Base-by-base conservation (phyloP, 805 yeast genomes). In the Yamadazyma olivae region DNA sequence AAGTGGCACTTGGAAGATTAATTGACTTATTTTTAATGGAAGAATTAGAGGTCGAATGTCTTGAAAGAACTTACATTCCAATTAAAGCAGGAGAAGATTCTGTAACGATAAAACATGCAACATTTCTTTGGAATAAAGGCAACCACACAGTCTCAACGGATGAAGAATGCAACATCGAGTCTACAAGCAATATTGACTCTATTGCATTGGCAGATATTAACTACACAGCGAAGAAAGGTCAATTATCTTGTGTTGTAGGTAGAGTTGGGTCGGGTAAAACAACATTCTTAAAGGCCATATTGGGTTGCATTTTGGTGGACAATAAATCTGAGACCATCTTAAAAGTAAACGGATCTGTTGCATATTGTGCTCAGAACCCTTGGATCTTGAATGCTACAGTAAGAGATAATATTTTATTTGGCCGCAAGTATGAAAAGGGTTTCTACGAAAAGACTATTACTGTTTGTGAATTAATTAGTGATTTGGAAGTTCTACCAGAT, bases 301-400 rank as follows among this genome's bases (percentile, higher is more conserved):
- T 64, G 34, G 69, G 71, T 10, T 34, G 53, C 3, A 53, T 59
- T 37, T 31, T 46, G 17, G 43, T 45, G 14, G 46, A 38, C 6
- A 41, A 41, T n/a, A 26, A 17, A n/a, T 38, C 39, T 6, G 40
- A 36, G 13, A 22, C 41, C 4, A 27, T 13, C 2, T 49, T 59
- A 30, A 45, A 45, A 21, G 42, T 61, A 17, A 51, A 54, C 33
- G 71, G 71, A 7, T 38, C 55, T 7, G 41, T 61, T 13, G 68
- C 70, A 2, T 66, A 61, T 43, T 63, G 69, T 43, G 54, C 70
- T 8, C 71, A 66, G 44, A 46, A 44, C 18, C 66, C 71, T 3
- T 66, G 71, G 71, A 62, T 65, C 31, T 51, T 64, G 50, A 65
- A 66, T 44, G 59, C 62, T 7, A 49, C 69, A 1, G 65, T 66